A percentile compares a stretch with the other conserved stretches of the same genome.
These are phyloP conservation scores for Glarea lozoyensis DNA, from an alignment of 495 filamentous ascomycete species.

Conservation along the genomic window DNA sequence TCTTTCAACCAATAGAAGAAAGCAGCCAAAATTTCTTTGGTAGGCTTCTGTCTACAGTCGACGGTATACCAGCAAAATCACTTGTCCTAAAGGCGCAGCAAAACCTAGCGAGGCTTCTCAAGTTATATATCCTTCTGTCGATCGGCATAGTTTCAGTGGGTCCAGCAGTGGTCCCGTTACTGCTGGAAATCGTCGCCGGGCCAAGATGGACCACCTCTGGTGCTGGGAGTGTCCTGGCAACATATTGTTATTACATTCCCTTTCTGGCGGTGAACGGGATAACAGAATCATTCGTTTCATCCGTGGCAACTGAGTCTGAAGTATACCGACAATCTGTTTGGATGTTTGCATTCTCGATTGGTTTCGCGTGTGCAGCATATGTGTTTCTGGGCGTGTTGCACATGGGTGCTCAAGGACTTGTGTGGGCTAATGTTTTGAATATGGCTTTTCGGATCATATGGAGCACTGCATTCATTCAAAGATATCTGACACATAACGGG, in stretches of 20 bases:
- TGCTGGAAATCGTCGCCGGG: slow-evolving; percentile 67
- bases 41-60: slow-evolving; percentile 44
- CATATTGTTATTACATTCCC: slow-evolving; percentile 88
- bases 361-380: slow-evolving; percentile 64
- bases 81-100: slow-evolving; percentile 27
- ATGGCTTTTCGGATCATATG: slow-evolving; percentile 77
- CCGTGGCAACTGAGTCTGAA: slow-evolving; percentile 61
- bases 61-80: slow-evolving; percentile 5
- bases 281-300: slow-evolving; percentile 83
- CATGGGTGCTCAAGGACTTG: slow-evolving; percentile 69
- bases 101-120: slow-evolving; percentile 44
- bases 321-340: slow-evolving; percentile 66
- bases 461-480: slow-evolving; percentile 61
- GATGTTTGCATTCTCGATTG: slow-evolving; percentile 72
- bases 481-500: slow-evolving; percentile 46
- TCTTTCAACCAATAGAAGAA: slow-evolving; percentile 95
- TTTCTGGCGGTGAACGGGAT: slow-evolving; percentile 88
- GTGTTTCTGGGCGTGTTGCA: slow-evolving; percentile 54
- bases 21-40: slow-evolving; percentile 81
- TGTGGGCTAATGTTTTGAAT: slow-evolving; percentile 77
- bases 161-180: slow-evolving; percentile 60
- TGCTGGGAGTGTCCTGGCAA: slow-evolving; percentile 54
- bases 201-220: slow-evolving; percentile 58
- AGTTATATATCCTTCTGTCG: slow-evolving; percentile 58
- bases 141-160: slow-evolving; percentile 57